Conservation (phyloP, 192 early-diverging fungal genomes). For the Backusella australiensis region DNA sequence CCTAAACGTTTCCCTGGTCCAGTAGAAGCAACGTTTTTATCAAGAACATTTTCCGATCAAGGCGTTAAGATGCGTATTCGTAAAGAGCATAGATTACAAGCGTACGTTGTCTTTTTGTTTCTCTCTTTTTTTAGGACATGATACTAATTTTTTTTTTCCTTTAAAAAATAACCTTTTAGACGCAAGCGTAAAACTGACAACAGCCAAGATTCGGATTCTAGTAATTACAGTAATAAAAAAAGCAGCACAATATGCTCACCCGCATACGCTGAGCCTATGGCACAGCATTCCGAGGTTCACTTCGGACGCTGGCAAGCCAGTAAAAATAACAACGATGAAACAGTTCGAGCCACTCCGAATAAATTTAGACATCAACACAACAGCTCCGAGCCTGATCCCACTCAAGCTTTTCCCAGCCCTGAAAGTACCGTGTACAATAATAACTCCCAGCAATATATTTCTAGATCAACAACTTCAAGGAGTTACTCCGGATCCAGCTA, state of each 20-base stretch:
- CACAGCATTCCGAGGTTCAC: not conserved
- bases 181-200: slow-evolving; percentile 7
- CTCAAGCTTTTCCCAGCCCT: slow-evolving; percentile 4
- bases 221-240: not conserved
- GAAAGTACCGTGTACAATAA: not conserved
- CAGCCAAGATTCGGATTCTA: not conserved
- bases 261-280: not conserved
- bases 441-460: not conserved
- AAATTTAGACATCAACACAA: not conserved
- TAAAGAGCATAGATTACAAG: slow-evolving; percentile 68
- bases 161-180: not conserved
- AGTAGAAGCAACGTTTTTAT: slow-evolving; percentile 85
- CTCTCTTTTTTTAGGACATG: not conserved
- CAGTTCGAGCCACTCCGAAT: not conserved
- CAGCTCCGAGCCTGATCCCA: not conserved
- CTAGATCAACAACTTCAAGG: not conserved
- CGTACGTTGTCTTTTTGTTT: slow-evolving; percentile 9
- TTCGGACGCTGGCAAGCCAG: slow-evolving; percentile 18
- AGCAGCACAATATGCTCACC: not conserved
- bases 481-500: not conserved
- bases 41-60: slow-evolving; percentile 90
- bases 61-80: slow-evolving; percentile 91
- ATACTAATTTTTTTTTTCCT: not conserved
- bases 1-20: slow-evolving; percentile 92
- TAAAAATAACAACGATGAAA: not conserved